Evolutionary conservation across 179 eudicot genomes (phyloP), one percentile per base, ranked within the genome.

Genomic region (Amaranthus tricolor): DNA sequence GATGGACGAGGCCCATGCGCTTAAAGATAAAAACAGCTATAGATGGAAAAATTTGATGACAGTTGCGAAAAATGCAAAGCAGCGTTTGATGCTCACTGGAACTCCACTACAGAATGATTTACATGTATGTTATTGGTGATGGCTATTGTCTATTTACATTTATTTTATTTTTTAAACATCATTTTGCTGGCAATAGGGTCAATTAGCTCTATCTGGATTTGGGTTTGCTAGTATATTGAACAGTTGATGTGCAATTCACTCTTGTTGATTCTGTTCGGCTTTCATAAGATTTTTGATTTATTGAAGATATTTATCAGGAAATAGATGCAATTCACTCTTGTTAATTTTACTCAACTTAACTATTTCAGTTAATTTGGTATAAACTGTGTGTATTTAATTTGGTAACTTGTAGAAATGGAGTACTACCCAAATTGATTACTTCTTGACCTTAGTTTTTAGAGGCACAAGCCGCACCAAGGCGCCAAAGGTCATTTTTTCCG

Each of bases 1-100:
- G 86, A 94, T 94, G 98, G 98, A 94, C 75, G 98, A 94, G 77
- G 98, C 98, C 77, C 98, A 94, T 90, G 98, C 97, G 31, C 81
- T 94, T 77, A 94, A 94, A 84, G 97, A 95, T 82, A 95, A 86
- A 79, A 87, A 70, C 79, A 94, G 98, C 82, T 94, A 92, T 70
- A 90, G 98, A 80, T 94, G 99, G 99, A 95, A 95, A 82, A 95
- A 95, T 78, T 80, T 94, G 80, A 94, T 87, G 97, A 85, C 97
- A 70, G 92, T 95, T 79, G 99, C 99, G 60, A 87, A 83, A 68
- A 85, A 82, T 77, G 96, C 99, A 71, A 90, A 88, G 20, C 99
- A 95, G 79, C 96, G 99, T 43, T 80, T 95, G 78, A 89, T 95
- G 99, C 94, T 95, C 73, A 95, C 99, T 21, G 99, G 99, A 78